A percentile compares a stretch with the other conserved stretches of the same genome.
Conservation (phyloP, 2,329 filamentous ascomycete genomes). For the Epichloe gansuensis region DNA sequence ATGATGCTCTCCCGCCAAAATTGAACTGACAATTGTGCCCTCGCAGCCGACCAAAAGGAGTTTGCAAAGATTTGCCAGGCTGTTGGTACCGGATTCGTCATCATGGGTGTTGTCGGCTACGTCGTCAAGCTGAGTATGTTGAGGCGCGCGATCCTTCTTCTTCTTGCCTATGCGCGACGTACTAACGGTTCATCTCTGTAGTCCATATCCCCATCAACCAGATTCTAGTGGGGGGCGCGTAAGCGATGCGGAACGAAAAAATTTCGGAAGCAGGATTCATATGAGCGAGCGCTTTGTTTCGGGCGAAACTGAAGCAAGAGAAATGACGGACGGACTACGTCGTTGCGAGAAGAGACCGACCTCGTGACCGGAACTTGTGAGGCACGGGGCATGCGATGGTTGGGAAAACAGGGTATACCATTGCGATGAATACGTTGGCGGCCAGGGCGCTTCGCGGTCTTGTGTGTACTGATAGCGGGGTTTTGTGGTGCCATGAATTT, state of each 20-base stretch:
- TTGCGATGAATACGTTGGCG: not conserved
- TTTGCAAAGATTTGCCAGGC: slow-evolving; percentile 39
- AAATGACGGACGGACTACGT: not conserved
- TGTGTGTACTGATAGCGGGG: slow-evolving; percentile 1
- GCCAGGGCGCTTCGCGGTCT: not conserved
- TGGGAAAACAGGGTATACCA: not conserved
- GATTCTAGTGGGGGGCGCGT: slow-evolving; percentile 56
- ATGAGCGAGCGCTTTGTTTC: not conserved
- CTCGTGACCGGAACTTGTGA: too few species aligned
- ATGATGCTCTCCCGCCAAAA: not conserved
- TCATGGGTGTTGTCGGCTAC: slow-evolving; percentile 60
- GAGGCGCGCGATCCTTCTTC: not conserved
- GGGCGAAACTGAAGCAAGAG: not conserved
- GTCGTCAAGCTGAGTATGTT: slow-evolving; percentile 54
- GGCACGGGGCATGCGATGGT: not conserved
- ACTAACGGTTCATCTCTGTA: slow-evolving; percentile 14
- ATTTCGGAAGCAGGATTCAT: not conserved
- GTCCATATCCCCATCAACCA: slow-evolving; percentile 61
- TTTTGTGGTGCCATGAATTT: not conserved
- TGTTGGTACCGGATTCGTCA: slow-evolving; percentile 55
- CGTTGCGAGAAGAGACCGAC: not conserved
- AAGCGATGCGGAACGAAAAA: slow-evolving; percentile 15
- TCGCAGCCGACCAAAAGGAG: slow-evolving; percentile 28
- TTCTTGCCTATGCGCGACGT: not conserved
- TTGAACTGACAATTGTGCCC: not conserved